Base-by-base conservation (phyloP, 1,284 basidiomycete species). In the Ustilago loliicola region DNA sequence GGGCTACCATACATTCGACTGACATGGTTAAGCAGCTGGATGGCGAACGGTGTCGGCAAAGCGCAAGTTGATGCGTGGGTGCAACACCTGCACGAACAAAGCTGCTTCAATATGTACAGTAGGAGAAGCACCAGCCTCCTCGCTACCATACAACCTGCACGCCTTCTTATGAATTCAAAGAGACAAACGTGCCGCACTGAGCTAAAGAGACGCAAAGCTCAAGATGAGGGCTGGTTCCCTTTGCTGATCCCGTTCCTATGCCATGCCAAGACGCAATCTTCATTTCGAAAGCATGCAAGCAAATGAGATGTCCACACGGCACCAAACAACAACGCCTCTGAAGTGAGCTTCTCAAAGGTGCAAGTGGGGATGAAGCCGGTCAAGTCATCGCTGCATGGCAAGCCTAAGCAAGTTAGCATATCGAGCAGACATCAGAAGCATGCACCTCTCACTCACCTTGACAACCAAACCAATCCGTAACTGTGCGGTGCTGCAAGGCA, bases 371-470 rank as follows among this genome's bases (percentile, higher is more conserved):
- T 29, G 30, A 54, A 54, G 30, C 15, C 51, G 34, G 50, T 53
- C 59, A 61, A 45, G 21, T 53, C 32, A 36, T 40, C n/a, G 52
- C 52, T 55, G 38, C 23, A 58, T 5, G 42, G 34, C 38, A 25
- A 32, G 50, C 27, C n/a, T n/a, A n/a, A n/a, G n/a, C n/a, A n/a
- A n/a, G n/a, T 36, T 54, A 25, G 32, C n/a, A 54, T 9, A 7
- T 45, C 42, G 8, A 21, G 42, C 38, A n/a, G 38, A 19, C 38
- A 40, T 40, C 58, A 42, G 23, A 23, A 38, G 30, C 60, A 54
- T 62, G 52, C 52, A 40, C 25, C 25, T 23, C 53, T 63, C 53
- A 56, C 53, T 62, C 52, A 62, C 40, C 40, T 55, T 51, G 36
- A 40, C 61, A 55, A 62, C 52, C 52, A 42, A 56, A 48, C 45